phyloP scores from a whole-genome alignment of 2,329 filamentous ascomycete genomes.

The Diplodia scrobiculata region DNA sequence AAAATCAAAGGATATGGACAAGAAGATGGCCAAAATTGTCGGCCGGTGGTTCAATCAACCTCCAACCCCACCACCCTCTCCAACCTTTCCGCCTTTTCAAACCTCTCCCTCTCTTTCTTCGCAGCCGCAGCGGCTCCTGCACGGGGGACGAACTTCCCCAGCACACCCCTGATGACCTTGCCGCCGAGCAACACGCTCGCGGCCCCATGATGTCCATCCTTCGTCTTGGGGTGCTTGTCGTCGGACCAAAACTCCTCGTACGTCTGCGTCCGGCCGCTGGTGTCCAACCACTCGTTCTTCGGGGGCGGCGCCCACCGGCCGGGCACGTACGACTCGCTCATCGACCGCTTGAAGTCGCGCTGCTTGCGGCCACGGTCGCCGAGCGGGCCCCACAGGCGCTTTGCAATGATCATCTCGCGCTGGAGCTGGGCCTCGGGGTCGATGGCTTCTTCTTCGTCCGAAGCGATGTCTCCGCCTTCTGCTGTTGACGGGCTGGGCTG shows the following conservation, averaged over 20 bases:
- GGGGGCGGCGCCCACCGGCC: constrained; percentile 6
- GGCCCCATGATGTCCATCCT: background rate
- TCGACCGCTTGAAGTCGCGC: constrained; percentile 6
- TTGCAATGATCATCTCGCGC: background rate
- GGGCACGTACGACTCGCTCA: background rate
- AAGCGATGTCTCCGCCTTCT: background rate
- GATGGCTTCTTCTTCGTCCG: background rate
- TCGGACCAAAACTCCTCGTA: constrained; percentile 7
- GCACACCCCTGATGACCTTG: background rate
- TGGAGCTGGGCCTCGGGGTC: background rate
- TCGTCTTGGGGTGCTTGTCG: background rate
- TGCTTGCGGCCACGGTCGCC: constrained; percentile 4
- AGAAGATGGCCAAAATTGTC: background rate
- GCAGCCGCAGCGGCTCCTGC: background rate
- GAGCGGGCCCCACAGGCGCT: constrained; percentile 16
- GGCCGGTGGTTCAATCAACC: background rate
- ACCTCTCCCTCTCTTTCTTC: constrained; percentile 3
- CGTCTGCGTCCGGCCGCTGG: constrained; percentile 1
- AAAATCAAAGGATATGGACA: background rate
- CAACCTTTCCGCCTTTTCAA: background rate
- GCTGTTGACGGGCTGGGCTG: background rate
- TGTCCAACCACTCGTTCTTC: constrained; percentile 9
- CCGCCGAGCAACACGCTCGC: background rate
- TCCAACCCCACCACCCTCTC: background rate
- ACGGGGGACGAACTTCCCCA: background rate